Conservation (phyloP, 2,329 filamentous ascomycete genomes). For the Trichoderma aggressivum region DNA sequence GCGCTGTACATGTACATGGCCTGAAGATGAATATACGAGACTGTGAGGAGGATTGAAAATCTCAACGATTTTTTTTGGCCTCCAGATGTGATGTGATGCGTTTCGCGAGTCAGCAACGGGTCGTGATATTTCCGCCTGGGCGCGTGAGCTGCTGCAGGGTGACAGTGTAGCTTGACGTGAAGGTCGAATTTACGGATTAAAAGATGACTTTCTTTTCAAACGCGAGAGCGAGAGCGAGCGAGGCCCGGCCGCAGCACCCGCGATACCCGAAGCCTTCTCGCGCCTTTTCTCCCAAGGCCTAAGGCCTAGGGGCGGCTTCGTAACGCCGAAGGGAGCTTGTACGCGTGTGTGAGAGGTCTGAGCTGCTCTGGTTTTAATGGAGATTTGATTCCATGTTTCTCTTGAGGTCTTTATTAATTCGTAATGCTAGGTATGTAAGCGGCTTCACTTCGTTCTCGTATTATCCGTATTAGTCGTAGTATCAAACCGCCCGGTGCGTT, state of each 20-base stretch:
- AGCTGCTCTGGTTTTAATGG: background rate
- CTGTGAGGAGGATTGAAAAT: background rate
- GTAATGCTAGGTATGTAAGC: background rate
- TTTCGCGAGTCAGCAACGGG: background rate
- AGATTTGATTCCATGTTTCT: background rate
- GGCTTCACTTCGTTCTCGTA: background rate
- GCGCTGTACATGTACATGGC: background rate
- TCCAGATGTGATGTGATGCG: background rate
- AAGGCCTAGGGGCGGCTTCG: background rate
- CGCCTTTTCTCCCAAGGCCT: background rate
- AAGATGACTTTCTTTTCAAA: background rate
- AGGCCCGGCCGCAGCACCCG: slow-evolving; percentile 2
- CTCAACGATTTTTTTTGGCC: background rate
- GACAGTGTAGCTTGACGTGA: background rate
- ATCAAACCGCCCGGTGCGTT: background rate
- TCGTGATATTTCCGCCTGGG: background rate
- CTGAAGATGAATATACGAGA: background rate
- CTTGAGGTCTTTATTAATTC: background rate
- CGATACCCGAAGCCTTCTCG: background rate
- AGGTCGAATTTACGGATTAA: background rate
- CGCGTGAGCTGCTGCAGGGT: background rate
- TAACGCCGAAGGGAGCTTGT: background rate
- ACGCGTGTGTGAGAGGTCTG: background rate
- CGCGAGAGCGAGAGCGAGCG: background rate
- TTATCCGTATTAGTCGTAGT: background rate